Evolutionary conservation across 805 yeast species (phyloP), one percentile per base, ranked within the genome.

Genomic region (Candida sithepensis): DNA sequence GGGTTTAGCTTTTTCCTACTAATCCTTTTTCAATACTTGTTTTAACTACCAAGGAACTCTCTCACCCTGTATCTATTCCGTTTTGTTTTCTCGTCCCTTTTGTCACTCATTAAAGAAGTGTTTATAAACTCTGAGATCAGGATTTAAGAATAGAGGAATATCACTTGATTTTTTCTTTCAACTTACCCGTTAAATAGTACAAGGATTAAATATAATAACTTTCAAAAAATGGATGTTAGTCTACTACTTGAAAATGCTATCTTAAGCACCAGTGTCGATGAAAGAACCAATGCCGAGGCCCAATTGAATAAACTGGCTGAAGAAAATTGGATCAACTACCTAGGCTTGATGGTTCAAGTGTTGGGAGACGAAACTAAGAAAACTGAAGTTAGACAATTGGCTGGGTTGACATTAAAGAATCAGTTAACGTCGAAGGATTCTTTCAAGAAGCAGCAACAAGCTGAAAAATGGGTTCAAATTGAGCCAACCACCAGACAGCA

Each of bases 361-460:
- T 73, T 94, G 51, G 85, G 83, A 21, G 82, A 84, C 61, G 84
- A 79, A 39, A 63, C 70, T 7, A 79, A 78, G 47, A 79, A 78
- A 58, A 70, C 84, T 5, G 97, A 92, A 69, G 94, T 90, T 42
- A 78, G 98, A 61, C 88, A 90, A 76, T 78, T 94, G 64, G 96
- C 99, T 3, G 96, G 94, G 38, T 73, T 92, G 52, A 85, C 85
- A 19, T 73, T 89, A 61, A 92, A 92, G 72, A 92, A 92, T 70
- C 88, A 88, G 70, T 75, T 92, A 59, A 81, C 88, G 6, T 82
- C 97, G 14, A 92, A 91, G 63, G 95, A 88, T 61, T 56, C 73
- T 3, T 67, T 69, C n/a, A 81, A 79, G 55, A 79, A 76, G 55
- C 67, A 65, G 39, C 77, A 73, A 36, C 85, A 81, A 62, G 79